Conservation (phyloP, 1,284 basidiomycete genomes). For the Ganoderma meredithae region DNA sequence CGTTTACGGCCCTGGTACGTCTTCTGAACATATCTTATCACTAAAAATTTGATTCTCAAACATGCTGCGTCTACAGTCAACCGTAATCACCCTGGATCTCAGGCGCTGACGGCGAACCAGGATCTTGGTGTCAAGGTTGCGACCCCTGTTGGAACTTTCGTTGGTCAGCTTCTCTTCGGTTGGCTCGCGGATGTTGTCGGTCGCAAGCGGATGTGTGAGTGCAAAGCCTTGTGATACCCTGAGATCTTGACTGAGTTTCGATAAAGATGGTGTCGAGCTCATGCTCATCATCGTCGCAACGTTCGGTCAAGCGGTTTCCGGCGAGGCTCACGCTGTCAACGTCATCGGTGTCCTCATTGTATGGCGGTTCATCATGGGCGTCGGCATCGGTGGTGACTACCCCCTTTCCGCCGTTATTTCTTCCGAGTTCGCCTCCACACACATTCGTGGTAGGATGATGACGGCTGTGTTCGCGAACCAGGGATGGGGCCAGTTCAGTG, state of each 20-base stretch:
- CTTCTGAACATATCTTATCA: not conserved
- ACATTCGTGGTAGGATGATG: constrained; percentile 63
- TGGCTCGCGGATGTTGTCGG: constrained; percentile 63
- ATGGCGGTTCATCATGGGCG: constrained; percentile 58
- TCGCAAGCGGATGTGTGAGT: constrained; percentile 58
- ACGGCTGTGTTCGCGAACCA: constrained; percentile 63
- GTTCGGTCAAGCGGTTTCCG: constrained; percentile 56
- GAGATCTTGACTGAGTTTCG: constrained; percentile 30
- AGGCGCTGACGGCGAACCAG: constrained; percentile 60
- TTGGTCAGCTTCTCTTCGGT: constrained; percentile 67
- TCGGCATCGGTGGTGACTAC: constrained; percentile 65
- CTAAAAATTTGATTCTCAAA: not conserved
- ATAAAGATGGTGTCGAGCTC: constrained; percentile 63
- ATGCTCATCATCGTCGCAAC: constrained; percentile 63
- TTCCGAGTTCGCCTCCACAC: constrained; percentile 69
- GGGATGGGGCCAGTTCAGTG: constrained; percentile 61
- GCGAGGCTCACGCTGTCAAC: constrained; percentile 59
- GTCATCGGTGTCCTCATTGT: constrained; percentile 68
- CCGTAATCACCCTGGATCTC: constrained; percentile 10
- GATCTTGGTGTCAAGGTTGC: constrained; percentile 84
- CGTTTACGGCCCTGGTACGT: constrained; percentile 62
- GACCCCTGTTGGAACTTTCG: constrained; percentile 65
- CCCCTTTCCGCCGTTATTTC: constrained; percentile 58
- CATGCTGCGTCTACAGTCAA: not conserved
- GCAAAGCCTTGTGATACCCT: not conserved